phyloP scores from a whole-genome alignment of 176 grass and related monocot species.

The Oryza brachyantha region DNA sequence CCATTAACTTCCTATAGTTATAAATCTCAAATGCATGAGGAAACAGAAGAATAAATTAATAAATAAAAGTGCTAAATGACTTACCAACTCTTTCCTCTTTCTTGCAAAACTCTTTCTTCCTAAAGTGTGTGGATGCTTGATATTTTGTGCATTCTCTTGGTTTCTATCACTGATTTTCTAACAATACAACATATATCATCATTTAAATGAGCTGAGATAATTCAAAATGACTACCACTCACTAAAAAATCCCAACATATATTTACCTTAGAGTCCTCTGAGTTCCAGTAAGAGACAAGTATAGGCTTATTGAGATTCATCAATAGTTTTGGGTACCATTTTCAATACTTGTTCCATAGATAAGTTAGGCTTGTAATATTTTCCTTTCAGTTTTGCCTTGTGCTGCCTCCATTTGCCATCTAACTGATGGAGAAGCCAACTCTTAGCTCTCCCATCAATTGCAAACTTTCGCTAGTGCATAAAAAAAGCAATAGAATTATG shows the following conservation, averaged over 20 bases:
- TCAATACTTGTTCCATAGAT: neutral
- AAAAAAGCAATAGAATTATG: too few relatives aligned
- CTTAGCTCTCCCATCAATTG: neutral
- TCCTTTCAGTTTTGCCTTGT: neutral
- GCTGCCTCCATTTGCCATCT: neutral
- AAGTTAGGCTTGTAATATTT: neutral
- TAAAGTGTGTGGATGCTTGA: too few relatives aligned
- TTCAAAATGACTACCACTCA: too few relatives aligned
- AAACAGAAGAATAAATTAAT: neutral
- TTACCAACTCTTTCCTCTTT: too few relatives aligned
- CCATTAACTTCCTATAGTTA: neutral
- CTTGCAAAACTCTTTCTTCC: too few relatives aligned
- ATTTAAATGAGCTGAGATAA: too few relatives aligned
- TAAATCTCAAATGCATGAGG: neutral
- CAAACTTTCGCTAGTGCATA: neutral
- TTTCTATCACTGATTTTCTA: too few relatives aligned
- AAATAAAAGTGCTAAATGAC: neutral
- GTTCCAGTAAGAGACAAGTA: neutral
- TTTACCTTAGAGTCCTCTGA: neutral
- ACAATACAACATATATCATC: too few relatives aligned
- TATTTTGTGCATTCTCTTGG: too few relatives aligned
- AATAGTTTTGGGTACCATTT: neutral
- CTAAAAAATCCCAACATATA: too few relatives aligned
- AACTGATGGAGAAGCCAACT: neutral
- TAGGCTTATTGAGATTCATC: neutral